Conservation (phyloP, 2,329 filamentous ascomycete genomes). For the Byssothecium circinans region DNA sequence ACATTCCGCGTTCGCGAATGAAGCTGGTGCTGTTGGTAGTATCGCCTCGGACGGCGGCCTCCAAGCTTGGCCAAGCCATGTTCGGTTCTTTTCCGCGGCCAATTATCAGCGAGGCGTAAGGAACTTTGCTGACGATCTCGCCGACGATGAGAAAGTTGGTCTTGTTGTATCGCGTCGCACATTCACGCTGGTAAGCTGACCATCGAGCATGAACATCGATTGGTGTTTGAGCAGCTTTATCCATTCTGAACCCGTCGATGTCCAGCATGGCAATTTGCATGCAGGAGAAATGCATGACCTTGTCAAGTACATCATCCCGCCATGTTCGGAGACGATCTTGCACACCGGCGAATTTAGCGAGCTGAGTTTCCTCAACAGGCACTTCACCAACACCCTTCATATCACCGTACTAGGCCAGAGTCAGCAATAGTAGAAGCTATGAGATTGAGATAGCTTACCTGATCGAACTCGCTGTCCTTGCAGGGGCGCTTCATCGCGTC, state of each 20-base stretch:
- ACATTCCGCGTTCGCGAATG: slow-evolving; percentile 55
- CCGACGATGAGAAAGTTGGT: slow-evolving; percentile 66
- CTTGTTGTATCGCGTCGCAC: slow-evolving; percentile 60
- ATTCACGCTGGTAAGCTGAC: slow-evolving; percentile 59
- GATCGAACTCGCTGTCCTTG: slow-evolving; percentile 65
- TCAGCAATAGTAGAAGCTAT: background rate
- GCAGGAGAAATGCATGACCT: slow-evolving; percentile 64
- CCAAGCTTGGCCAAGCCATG: slow-evolving; percentile 53
- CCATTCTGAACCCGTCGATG: slow-evolving; percentile 67
- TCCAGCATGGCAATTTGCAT: slow-evolving; percentile 65
- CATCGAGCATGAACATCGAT: slow-evolving; percentile 63
- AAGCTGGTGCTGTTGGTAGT: slow-evolving; percentile 50
- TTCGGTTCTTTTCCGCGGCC: slow-evolving; percentile 62
- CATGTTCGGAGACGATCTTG: slow-evolving; percentile 69
- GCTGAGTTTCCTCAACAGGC: slow-evolving; percentile 63
- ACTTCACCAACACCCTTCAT: slow-evolving; percentile 62
- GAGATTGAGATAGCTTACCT: slow-evolving; percentile 10
- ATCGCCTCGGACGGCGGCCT: slow-evolving; percentile 53
- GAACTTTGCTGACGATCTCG: slow-evolving; percentile 65
- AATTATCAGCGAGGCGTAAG: slow-evolving; percentile 62
- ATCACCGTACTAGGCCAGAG: slow-evolving; percentile 57
- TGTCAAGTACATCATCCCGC: slow-evolving; percentile 59
- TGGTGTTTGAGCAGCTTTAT: slow-evolving; percentile 67
- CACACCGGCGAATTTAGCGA: slow-evolving; percentile 67
- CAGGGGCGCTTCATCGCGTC: slow-evolving; percentile 48